Conservation (phyloP, 1,139 yeast species). For the Saccharomyces hybrid region DNA sequence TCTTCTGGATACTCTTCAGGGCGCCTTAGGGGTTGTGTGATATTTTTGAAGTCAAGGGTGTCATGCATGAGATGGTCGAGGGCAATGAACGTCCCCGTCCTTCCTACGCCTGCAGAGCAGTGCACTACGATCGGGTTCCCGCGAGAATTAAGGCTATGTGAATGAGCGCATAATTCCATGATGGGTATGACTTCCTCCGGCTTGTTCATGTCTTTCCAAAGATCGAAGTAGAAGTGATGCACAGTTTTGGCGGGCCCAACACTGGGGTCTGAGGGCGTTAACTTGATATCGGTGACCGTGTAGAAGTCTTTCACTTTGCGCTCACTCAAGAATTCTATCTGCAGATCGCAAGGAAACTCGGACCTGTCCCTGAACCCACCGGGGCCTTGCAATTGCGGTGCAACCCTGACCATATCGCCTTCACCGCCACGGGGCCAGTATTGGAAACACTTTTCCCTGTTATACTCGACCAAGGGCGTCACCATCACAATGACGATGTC, state of each 20-base stretch:
- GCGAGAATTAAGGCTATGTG: conserved; percentile 24
- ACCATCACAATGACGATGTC: conserved; percentile 72
- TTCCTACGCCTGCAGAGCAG: conserved; percentile 77
- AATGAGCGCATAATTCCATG: conserved; percentile 24
- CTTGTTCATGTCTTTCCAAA: conserved; percentile 41
- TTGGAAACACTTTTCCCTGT: conserved; percentile 54
- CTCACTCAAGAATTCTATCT: conserved; percentile 13
- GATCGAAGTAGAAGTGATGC: conserved; percentile 38
- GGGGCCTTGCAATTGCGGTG: conserved; percentile 19
- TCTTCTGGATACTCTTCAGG: conserved; percentile 6
- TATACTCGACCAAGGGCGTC: conserved; percentile 63
- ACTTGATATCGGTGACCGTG: conserved; percentile 20
- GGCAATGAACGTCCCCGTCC: conserved; percentile 68
- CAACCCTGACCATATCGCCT: conserved; percentile 6
- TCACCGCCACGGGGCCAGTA: conserved; percentile 53
- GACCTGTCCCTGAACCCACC: conserved; percentile 16
- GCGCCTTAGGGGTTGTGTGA: conserved; percentile 2
- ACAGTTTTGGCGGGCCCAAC: conserved; percentile 26
- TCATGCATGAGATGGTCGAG: conserved; percentile 46
- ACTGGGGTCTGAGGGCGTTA: conserved; percentile 14
- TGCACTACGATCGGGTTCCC: conserved; percentile 44
- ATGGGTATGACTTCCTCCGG: conserved; percentile 35
- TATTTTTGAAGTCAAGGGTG: conserved; percentile 22
- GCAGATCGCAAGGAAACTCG: conserved; percentile 17
- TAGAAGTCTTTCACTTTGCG: conserved; percentile 19